Evolutionary conservation across 1,284 basidiomycete genomes (phyloP).

Genomic region (Garcileccinum viscosum): DNA sequence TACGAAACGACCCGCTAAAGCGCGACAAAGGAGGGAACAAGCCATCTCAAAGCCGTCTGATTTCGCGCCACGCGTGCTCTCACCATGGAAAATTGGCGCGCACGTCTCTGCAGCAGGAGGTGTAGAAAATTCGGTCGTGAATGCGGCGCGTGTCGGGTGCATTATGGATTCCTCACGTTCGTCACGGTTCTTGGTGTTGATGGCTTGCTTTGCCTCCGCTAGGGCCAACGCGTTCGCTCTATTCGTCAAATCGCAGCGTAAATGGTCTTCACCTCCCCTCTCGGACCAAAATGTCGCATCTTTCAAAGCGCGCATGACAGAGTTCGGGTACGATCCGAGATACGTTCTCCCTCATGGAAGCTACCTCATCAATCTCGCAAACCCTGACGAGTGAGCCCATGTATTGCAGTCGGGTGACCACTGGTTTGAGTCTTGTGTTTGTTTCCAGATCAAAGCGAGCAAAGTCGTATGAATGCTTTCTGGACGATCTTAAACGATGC

Average conservation of each 20-base stretch:
- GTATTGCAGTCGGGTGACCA: background rate
- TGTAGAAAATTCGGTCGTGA: conserved; percentile 73
- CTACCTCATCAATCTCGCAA: conserved; percentile 86
- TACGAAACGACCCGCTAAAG: conserved; percentile 17
- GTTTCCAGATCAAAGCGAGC: conserved; percentile 68
- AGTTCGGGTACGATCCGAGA: conserved; percentile 62
- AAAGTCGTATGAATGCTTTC: conserved; percentile 81
- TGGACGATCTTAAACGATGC: conserved; percentile 85
- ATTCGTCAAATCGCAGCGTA: conserved; percentile 84
- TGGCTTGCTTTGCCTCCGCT: background rate
- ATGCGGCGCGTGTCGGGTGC: conserved; percentile 76
- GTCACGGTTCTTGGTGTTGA: background rate
- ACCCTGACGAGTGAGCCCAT: conserved; percentile 69
- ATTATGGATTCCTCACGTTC: conserved; percentile 18
- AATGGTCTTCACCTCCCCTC: conserved; percentile 74
- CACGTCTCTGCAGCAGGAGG: conserved; percentile 85
- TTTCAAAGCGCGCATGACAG: conserved; percentile 65
- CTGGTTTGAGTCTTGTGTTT: background rate
- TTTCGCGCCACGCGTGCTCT: conserved; percentile 39
- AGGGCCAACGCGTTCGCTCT: conserved; percentile 85
- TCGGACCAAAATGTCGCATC: conserved; percentile 52
- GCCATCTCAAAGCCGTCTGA: conserved; percentile 16
- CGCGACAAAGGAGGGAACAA: conserved; percentile 8
- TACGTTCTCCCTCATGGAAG: conserved; percentile 83
- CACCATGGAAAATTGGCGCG: conserved; percentile 76